Evolutionary conservation across 75 land plant genomes (phyloP).

Genomic region (Pinus tabuliformis): DNA sequence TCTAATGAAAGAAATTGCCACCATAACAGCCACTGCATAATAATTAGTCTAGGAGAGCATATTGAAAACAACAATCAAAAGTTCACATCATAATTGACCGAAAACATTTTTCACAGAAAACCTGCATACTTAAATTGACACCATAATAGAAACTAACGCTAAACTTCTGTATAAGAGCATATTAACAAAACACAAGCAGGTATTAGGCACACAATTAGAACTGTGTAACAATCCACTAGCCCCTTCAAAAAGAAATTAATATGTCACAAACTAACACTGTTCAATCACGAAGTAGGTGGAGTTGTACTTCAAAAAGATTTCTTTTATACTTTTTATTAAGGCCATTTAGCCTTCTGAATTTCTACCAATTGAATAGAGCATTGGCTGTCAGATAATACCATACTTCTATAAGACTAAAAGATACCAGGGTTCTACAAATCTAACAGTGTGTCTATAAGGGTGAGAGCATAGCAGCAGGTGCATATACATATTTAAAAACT

Average conservation of each 20-base stretch:
- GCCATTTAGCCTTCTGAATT: background rate
- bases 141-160: background rate
- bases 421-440: too few relatives aligned
- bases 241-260: background rate
- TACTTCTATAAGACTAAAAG: too few relatives aligned
- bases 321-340: background rate
- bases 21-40: background rate
- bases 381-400: too few relatives aligned
- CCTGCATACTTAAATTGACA: background rate
- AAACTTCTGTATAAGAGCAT: background rate
- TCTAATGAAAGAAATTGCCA: constrained; percentile 4
- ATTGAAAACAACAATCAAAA: background rate
- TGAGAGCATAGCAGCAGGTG: too few relatives aligned
- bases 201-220: background rate
- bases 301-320: background rate
- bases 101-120: background rate
- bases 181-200: background rate
- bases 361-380: too few relatives aligned
- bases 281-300: background rate
- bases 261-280: background rate
- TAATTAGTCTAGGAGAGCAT: background rate
- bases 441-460: too few relatives aligned
- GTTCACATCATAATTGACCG: background rate
- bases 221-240: too few relatives aligned
- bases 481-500: too few relatives aligned